These are phyloP conservation scores for Actinidia chinensis DNA, from an alignment of 179 eudicot species.

Conservation along the genomic window DNA sequence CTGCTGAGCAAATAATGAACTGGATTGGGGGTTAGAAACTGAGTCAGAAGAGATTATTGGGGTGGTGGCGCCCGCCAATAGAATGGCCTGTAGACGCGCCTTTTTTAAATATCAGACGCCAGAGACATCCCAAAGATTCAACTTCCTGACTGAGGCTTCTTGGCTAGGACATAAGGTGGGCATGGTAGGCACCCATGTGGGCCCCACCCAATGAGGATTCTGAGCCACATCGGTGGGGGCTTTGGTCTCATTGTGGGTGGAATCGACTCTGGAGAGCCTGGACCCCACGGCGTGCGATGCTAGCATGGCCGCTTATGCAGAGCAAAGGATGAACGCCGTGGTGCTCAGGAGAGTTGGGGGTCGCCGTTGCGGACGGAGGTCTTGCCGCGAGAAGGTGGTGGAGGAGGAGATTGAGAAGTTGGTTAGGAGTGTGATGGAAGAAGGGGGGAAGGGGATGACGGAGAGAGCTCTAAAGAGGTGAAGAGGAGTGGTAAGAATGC, in stretches of 20 bases:
- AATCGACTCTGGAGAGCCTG: slow-evolving; percentile 44
- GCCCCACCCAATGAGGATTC: slow-evolving; percentile 37
- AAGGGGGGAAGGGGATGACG: slow-evolving; percentile 22
- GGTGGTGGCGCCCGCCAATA: slow-evolving; percentile 44
- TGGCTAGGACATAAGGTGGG: slow-evolving; percentile 21
- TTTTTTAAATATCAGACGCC: slow-evolving; percentile 15
- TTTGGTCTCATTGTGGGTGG: slow-evolving; percentile 54
- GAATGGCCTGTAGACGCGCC: slow-evolving; percentile 18
- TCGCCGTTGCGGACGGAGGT: slow-evolving; percentile 33
- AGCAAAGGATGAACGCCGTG: slow-evolving; percentile 49
- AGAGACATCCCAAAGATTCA: background rate
- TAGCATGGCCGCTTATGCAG: slow-evolving; percentile 56
- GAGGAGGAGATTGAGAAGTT: slow-evolving; percentile 29
- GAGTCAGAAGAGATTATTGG: slow-evolving; percentile 44
- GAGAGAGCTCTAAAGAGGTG: slow-evolving; percentile 23
- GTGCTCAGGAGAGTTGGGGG: slow-evolving; percentile 30
- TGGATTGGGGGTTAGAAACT: slow-evolving; percentile 52
- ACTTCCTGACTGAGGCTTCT: slow-evolving; percentile 39
- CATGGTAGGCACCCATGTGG: slow-evolving; percentile 35
- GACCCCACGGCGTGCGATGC: slow-evolving; percentile 43
- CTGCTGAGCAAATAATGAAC: slow-evolving; percentile 36
- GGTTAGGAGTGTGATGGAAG: slow-evolving; percentile 27
- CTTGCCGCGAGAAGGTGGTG: slow-evolving; percentile 29
- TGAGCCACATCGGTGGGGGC: slow-evolving; percentile 42
- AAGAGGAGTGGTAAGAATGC: slow-evolving; percentile 17